phyloP scores from a whole-genome alignment of 2,329 filamentous ascomycete genomes.

The Neoascochyta sp. region DNA sequence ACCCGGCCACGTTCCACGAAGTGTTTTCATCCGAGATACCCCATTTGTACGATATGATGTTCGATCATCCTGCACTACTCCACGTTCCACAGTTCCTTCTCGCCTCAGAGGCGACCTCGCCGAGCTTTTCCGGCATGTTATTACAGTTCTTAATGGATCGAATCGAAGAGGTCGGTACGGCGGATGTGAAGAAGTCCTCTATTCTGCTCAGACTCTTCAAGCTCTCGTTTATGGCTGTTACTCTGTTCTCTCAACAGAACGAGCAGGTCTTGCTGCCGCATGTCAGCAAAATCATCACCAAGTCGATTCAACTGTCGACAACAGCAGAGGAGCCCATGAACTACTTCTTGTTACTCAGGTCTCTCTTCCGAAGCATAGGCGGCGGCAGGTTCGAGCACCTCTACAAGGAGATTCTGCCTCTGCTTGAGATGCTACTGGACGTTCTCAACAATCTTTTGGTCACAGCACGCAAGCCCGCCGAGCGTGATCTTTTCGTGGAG shows the following conservation, averaged over 20 bases:
- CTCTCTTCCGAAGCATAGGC: conserved; percentile 92
- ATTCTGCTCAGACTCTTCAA: conserved; percentile 95
- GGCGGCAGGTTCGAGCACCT: conserved; percentile 96
- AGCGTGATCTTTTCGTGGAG: conserved; percentile 95
- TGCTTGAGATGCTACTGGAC: conserved; percentile 95
- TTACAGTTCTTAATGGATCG: conserved; percentile 95
- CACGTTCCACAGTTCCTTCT: conserved; percentile 98
- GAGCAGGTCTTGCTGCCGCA: conserved; percentile 93
- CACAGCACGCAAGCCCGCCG: conserved; percentile 82
- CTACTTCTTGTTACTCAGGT: conserved; percentile 90
- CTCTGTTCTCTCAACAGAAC: conserved; percentile 89
- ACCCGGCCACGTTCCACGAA: conserved; percentile 97
- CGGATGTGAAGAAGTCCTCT: conserved; percentile 86
- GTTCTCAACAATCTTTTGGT: conserved; percentile 92
- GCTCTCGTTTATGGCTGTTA: conserved; percentile 98
- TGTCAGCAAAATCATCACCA: conserved; percentile 94
- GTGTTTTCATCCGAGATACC: conserved; percentile 98
- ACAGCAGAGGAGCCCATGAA: conserved; percentile 98
- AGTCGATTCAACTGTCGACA: conserved; percentile 93
- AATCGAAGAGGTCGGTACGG: conserved; percentile 89
- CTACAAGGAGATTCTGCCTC: conserved; percentile 94
- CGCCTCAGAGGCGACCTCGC: conserved; percentile 96
- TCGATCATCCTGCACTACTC: conserved; percentile 88
- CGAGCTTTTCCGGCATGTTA: conserved; percentile 97
- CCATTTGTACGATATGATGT: conserved; percentile 94